These are phyloP conservation scores for Mucor sp. DNA, from an alignment of 371 early-diverging fungal genomes.

Conservation along the genomic window DNA sequence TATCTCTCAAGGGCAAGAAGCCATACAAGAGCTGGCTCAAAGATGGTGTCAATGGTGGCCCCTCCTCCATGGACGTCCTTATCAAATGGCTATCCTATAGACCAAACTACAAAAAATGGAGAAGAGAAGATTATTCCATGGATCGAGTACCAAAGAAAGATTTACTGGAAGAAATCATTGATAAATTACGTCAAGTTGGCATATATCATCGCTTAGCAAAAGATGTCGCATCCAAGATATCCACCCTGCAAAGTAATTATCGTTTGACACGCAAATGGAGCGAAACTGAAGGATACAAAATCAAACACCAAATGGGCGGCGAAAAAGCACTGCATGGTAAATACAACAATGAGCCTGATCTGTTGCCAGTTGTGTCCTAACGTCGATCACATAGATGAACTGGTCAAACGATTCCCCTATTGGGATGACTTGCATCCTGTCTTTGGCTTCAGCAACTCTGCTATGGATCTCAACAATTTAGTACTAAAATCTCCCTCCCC, in stretches of 20 bases:
- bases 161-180: constrained; percentile 36
- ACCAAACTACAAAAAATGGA: constrained; percentile 36
- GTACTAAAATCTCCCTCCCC: background rate
- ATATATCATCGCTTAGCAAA: constrained; percentile 41
- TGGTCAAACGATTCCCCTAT: constrained; percentile 41
- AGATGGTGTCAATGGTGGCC: constrained; percentile 43
- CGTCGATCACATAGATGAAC: constrained; percentile 22
- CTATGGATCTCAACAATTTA: background rate
- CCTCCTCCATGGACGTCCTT: constrained; percentile 40
- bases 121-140: constrained; percentile 26
- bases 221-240: constrained; percentile 42
- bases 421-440: constrained; percentile 36
- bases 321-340: constrained; percentile 37
- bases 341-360: background rate
- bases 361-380: background rate
- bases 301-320: constrained; percentile 21
- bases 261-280: constrained; percentile 37
- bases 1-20: constrained; percentile 28
- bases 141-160: constrained; percentile 42
- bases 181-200: constrained; percentile 33
- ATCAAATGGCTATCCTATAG: constrained; percentile 37
- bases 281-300: constrained; percentile 29
- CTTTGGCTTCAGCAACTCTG: constrained; percentile 21
- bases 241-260: constrained; percentile 45
- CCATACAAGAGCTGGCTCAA: constrained; percentile 46